Conservation (phyloP, 2,329 filamentous ascomycete genomes). For the Aspergillus tubingensis region DNA sequence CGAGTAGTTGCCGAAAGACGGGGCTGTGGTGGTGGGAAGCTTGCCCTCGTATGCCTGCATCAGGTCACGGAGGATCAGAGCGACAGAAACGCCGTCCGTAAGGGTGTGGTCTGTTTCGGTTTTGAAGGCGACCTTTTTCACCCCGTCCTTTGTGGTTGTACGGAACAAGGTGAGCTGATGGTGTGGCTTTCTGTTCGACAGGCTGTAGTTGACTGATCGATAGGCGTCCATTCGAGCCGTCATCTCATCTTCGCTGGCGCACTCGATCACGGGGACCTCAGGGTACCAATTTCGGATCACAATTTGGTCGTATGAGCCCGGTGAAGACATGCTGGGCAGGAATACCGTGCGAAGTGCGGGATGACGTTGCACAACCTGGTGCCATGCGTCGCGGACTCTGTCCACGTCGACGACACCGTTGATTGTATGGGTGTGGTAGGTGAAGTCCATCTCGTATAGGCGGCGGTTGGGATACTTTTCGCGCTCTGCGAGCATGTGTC, state of each 20-base stretch:
- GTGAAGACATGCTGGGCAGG: neutral
- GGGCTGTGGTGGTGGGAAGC: neutral
- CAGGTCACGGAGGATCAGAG: neutral
- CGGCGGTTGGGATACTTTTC: neutral
- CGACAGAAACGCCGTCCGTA: neutral
- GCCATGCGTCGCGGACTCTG: slow-evolving; percentile 5
- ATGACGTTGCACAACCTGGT: slow-evolving; percentile 1
- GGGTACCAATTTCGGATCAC: neutral
- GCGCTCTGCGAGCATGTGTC: slow-evolving; percentile 9
- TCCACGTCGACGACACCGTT: neutral
- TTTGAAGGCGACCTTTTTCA: neutral
- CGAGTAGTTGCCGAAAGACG: neutral
- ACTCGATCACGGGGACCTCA: neutral
- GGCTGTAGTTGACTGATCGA: neutral
- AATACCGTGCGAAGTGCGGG: slow-evolving; percentile 7
- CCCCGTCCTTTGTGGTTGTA: neutral
- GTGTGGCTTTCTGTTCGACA: neutral
- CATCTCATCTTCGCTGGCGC: neutral
- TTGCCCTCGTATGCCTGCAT: neutral
- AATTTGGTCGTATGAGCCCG: neutral
- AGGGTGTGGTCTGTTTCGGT: neutral
- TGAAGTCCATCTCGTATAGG: neutral
- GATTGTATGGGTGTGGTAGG: neutral
- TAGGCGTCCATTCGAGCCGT: neutral
- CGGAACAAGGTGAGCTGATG: neutral